phyloP scores from a whole-genome alignment of 805 yeast genomes.

The Danielia oregonensis region DNA sequence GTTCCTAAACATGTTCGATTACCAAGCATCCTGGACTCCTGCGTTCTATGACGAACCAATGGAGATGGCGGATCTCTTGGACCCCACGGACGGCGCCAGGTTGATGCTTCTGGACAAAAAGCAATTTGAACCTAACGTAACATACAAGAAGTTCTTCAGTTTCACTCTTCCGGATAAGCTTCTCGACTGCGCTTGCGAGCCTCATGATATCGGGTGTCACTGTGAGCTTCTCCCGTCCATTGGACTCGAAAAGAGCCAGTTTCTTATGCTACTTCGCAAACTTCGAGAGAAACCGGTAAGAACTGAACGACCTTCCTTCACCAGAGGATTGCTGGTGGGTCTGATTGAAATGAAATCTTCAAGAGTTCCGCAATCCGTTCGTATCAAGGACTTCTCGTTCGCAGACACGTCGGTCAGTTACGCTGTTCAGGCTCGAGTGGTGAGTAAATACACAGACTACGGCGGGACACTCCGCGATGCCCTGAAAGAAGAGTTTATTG shows the following conservation, averaged over 20 bases:
- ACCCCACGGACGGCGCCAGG: constrained; percentile 31
- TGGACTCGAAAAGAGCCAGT: constrained; percentile 24
- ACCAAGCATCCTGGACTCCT: constrained; percentile 29
- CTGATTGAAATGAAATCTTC: neutral
- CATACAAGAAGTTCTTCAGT: constrained; percentile 35
- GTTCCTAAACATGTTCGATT: constrained; percentile 30
- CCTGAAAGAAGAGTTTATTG: constrained; percentile 20
- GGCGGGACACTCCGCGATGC: constrained; percentile 4
- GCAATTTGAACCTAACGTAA: constrained; percentile 21
- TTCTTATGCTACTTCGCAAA: constrained; percentile 18
- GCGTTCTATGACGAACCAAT: constrained; percentile 13
- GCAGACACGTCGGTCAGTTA: constrained; percentile 27
- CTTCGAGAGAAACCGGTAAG: constrained; percentile 10
- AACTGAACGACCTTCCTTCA: constrained; percentile 1
- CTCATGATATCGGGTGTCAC: constrained; percentile 22
- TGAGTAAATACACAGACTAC: constrained; percentile 23
- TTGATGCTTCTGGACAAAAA: constrained; percentile 22
- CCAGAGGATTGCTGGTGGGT: neutral
- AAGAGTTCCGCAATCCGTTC: constrained; percentile 6
- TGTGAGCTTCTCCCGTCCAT: constrained; percentile 22
- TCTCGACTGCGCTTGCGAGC: constrained; percentile 27
- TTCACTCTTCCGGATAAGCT: constrained; percentile 35
- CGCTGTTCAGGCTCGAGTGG: constrained; percentile 25
- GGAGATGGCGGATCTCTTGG: constrained; percentile 12
- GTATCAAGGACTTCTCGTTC: constrained; percentile 24